A percentile compares a stretch with the other conserved stretches of the same genome.
phyloP scores from a whole-genome alignment of 164 flowering plant genomes.

The Pachysandra terminalis region DNA sequence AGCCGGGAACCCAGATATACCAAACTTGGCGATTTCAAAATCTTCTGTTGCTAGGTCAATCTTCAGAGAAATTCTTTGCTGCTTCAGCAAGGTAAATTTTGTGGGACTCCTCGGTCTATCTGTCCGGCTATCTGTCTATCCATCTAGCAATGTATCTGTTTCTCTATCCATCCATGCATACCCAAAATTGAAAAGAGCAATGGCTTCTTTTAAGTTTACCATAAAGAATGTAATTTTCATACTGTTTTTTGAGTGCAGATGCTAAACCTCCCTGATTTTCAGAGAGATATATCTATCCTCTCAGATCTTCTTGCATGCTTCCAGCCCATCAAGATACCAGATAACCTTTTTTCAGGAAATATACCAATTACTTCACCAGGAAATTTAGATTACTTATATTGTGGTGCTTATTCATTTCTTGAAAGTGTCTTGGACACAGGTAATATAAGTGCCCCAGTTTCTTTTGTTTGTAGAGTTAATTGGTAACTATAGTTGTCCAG shows the following conservation, averaged over 20 bases:
- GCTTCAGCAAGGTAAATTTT: slow-evolving; percentile 57
- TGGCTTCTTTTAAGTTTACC: not conserved
- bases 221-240: not conserved
- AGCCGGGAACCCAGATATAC: slow-evolving; percentile 57
- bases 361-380: slow-evolving; percentile 50
- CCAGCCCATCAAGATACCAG: slow-evolving; percentile 43
- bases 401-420: slow-evolving; percentile 60
- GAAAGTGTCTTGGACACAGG: slow-evolving; percentile 54
- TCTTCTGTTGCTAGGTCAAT: slow-evolving; percentile 42
- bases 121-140: too few relatives aligned
- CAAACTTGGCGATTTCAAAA: slow-evolving; percentile 30
- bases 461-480: not conserved
- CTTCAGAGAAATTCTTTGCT: slow-evolving; percentile 50
- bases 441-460: slow-evolving; percentile 16
- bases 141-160: too few relatives aligned
- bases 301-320: slow-evolving; percentile 55
- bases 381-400: slow-evolving; percentile 50
- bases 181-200: not conserved
- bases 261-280: slow-evolving; percentile 45
- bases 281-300: slow-evolving; percentile 37
- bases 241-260: slow-evolving; percentile 39
- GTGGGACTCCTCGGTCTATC: not conserved
- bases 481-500: slow-evolving; percentile 2
- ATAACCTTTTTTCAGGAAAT: slow-evolving; percentile 32
- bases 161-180: not conserved